Base-by-base conservation (phyloP, 768 basidiomycete species). In the Austroboletus eburneus region DNA sequence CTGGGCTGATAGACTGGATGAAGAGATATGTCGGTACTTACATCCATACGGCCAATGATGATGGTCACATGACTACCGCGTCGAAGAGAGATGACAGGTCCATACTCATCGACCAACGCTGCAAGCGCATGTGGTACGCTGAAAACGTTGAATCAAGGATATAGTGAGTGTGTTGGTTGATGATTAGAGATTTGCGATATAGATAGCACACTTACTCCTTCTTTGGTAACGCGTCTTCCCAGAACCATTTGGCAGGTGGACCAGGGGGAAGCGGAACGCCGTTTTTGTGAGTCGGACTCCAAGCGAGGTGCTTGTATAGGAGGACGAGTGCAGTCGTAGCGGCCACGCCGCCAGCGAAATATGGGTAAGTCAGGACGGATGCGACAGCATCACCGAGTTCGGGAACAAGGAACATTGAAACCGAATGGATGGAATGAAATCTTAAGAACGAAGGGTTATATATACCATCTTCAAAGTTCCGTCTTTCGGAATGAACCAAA, bases 81-180 rank as follows among this genome's bases (percentile, higher is more conserved):
- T 4, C 75, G 68, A 2, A 83, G 58, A 0, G 76, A 70, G 42
- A 81, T 72, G 3, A 83, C 67, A 0, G 81, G 78, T 0, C 81
- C 82, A 49, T 81, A 80, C 48, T 71, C 57, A 49, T 77, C 68
- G 3, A 75, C 74, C 72, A 77, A 75, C 48, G 74, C 68, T 32
- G 79, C 72, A 38, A 79, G 75, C 2, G 17, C 23, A 39, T 4
- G 29, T 41, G 13, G 49, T 24, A 3, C 56, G 61, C 20, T 7
- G 14, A 12, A 18, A 17, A 13, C 6, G 6, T 24, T 21, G 35
- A n/a, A 39, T 29, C 17, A 39, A 37, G 33, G 13, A 36, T 39
- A 38, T 41, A 12, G 36, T 32, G 36, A 38, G 6, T 33, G 17
- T 14, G 25, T 27, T 27, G 25, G 25, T 5, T 10, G 10, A n/a